Percentiles rank a stretch among this genome's conserved stretches.
Evolutionary conservation across 2,329 filamentous ascomycete genomes (phyloP).

Genomic region (Drechslerella dactyloides): DNA sequence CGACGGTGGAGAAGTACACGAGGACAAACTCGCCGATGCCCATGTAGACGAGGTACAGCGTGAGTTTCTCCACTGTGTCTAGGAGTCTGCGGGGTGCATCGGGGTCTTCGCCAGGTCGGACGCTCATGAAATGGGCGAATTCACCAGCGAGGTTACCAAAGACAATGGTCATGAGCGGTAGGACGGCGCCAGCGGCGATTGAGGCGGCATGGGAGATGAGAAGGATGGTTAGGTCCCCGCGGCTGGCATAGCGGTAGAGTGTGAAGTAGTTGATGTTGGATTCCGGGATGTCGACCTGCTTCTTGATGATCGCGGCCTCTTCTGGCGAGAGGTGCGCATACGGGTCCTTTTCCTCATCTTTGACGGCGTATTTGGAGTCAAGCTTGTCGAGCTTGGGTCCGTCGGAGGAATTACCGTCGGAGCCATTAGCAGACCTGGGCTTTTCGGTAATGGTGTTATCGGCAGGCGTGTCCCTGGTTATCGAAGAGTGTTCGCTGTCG

Average conservation of each 20-base stretch:
- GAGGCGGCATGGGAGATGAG: constrained; percentile 68
- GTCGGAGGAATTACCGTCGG: neutral
- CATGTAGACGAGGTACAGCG: constrained; percentile 82
- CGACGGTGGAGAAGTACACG: constrained; percentile 79
- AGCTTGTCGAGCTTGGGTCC: constrained; percentile 41
- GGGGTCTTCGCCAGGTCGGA: constrained; percentile 10
- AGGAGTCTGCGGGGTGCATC: constrained; percentile 25
- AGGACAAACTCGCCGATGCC: constrained; percentile 79
- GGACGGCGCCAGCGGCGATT: constrained; percentile 74
- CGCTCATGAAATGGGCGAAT: constrained; percentile 67
- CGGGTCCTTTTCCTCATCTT: constrained; percentile 62
- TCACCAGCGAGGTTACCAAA: constrained; percentile 77
- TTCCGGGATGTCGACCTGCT: constrained; percentile 71
- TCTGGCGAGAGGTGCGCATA: constrained; percentile 69
- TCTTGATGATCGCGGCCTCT: constrained; percentile 71
- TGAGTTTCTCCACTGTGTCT: constrained; percentile 57
- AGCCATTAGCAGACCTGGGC: neutral
- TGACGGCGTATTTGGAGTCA: constrained; percentile 55
- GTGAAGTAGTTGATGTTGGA: constrained; percentile 70
- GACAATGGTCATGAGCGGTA: constrained; percentile 81
- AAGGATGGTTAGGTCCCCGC: constrained; percentile 70
- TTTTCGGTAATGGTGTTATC: constrained; percentile 31
- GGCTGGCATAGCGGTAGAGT: constrained; percentile 74
- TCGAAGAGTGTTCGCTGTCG: constrained; percentile 34
- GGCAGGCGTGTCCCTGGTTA: constrained; percentile 19